These are phyloP conservation scores for Chrysosporium queenslandicum DNA, from an alignment of 2,329 filamentous ascomycete species.

Conservation along the genomic window DNA sequence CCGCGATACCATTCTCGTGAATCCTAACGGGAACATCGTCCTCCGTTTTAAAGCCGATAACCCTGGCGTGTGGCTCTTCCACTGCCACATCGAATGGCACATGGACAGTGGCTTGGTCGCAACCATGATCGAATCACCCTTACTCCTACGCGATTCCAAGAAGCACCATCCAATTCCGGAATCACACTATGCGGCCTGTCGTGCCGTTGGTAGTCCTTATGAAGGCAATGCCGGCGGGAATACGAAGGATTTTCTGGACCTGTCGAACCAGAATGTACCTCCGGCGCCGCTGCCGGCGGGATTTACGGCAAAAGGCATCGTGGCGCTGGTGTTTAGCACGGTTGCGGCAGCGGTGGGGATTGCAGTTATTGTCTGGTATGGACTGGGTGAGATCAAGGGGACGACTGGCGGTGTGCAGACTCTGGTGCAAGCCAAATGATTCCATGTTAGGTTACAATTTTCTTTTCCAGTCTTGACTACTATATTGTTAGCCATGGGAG, in stretches of 20 bases:
- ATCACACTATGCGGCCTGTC: slow-evolving; percentile 19
- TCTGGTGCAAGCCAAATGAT: not conserved
- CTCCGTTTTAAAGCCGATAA: slow-evolving; percentile 45
- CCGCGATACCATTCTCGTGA: slow-evolving; percentile 44
- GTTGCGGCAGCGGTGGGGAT: slow-evolving; percentile 59
- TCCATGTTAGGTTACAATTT: not conserved
- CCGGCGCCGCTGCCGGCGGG: slow-evolving; percentile 52
- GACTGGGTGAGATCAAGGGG: slow-evolving; percentile 12
- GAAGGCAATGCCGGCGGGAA: slow-evolving; percentile 66
- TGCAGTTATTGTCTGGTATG: slow-evolving; percentile 55
- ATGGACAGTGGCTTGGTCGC: slow-evolving; percentile 43
- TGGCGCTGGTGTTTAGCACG: slow-evolving; percentile 62
- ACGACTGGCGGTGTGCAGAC: not conserved
- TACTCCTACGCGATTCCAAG: slow-evolving; percentile 18
- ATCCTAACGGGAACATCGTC: slow-evolving; percentile 43
- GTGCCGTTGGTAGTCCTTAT: slow-evolving; percentile 40
- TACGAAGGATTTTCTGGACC: slow-evolving; percentile 50
- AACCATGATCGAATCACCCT: slow-evolving; percentile 43
- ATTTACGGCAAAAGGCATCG: slow-evolving; percentile 59
- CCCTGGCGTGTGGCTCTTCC: slow-evolving; percentile 38
- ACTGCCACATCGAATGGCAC: slow-evolving; percentile 44
- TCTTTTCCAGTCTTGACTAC: not conserved
- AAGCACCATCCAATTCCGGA: slow-evolving; percentile 16
- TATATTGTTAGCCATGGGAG: too few species aligned
- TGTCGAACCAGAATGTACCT: slow-evolving; percentile 49